A percentile compares a stretch with the other conserved stretches of the same genome.
Conservation (phyloP, 495 filamentous ascomycete species). For the Penicillium lagena region DNA sequence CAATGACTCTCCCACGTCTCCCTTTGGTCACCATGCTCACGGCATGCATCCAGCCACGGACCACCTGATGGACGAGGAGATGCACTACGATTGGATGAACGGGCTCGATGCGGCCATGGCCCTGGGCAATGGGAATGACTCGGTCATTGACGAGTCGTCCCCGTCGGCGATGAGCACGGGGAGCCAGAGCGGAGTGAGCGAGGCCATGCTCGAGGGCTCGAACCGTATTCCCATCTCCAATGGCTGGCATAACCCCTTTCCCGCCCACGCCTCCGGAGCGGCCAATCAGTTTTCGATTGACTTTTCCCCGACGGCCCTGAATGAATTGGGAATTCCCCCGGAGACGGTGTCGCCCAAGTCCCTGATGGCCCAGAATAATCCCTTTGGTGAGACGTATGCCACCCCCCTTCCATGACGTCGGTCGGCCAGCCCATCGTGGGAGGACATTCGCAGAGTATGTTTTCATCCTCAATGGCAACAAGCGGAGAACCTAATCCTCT, state of each 20-base stretch:
- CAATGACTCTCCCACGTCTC: constrained; percentile 59
- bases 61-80: constrained; percentile 63
- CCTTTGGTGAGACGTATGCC: constrained; percentile 39
- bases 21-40: constrained; percentile 60
- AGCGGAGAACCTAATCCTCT: constrained; percentile 50
- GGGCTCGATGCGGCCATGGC: constrained; percentile 73
- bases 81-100: constrained; percentile 78
- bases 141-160: constrained; percentile 84
- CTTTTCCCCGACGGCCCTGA: constrained; percentile 41
- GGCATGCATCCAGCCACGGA: constrained; percentile 45
- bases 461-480: constrained; percentile 50
- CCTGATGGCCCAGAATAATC: constrained; percentile 36
- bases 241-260: constrained; percentile 60
- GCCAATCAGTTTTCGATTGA: constrained; percentile 56
- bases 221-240: constrained; percentile 52
- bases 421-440: constrained; percentile 42
- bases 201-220: constrained; percentile 83
- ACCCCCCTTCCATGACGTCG: constrained; percentile 63
- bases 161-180: constrained; percentile 91
- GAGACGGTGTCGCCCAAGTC: constrained; percentile 45
- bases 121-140: constrained; percentile 63
- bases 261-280: constrained; percentile 52
- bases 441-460: constrained; percentile 50
- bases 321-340: constrained; percentile 34
- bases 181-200: constrained; percentile 87